Evolutionary conservation across 164 flowering plant species (phyloP), one percentile per base, ranked within the genome.

Genomic region (Aristolochia californica): DNA sequence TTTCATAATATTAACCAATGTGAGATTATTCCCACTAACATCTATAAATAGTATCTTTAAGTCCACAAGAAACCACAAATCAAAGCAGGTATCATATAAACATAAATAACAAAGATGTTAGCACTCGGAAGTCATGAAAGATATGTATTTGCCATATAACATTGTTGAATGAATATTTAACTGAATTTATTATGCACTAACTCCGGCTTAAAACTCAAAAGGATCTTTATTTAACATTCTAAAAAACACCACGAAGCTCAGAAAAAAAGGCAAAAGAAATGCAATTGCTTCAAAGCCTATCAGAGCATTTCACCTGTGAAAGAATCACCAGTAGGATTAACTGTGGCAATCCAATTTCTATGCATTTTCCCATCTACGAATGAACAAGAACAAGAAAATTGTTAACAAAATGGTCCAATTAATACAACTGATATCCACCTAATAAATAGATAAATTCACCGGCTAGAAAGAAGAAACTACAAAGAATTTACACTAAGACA

Each of bases 281-380:
- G 10, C 40, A 34, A 34, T 34, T 34, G 40, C 5, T 8, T 34
- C 7, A 7, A 34, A 34, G 40, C 40, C 40, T 34, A 50, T 50
- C 5, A 55, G 13, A 14, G 26, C 66, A 47, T 7, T 17, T 65
- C 49, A 88, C 98, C 82, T 80, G 89, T 43, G 91, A 80, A 28
- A 87, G 40, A 18, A 83, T 17, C 30, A 91, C 69, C 68, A 91
- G 26, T 18, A 85, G 10, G 43, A 87, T 45, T 60, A 88, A 59
- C 47, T 70, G 79, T 3, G 96, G 96, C 51, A 91, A 86, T 40
- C 98, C 98, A 68, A 88, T 57, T 70, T 84, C 96, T 44, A 82
- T 65, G 55, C 98, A 91, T 63, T 68, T 71, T 20, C 86, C 95
- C 64, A 81, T 66, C 88, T 85, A 59, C 61, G 71, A 62, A 53